These are phyloP conservation scores for Podospora appendiculata DNA, from an alignment of 495 filamentous ascomycete genomes.

Conservation along the genomic window DNA sequence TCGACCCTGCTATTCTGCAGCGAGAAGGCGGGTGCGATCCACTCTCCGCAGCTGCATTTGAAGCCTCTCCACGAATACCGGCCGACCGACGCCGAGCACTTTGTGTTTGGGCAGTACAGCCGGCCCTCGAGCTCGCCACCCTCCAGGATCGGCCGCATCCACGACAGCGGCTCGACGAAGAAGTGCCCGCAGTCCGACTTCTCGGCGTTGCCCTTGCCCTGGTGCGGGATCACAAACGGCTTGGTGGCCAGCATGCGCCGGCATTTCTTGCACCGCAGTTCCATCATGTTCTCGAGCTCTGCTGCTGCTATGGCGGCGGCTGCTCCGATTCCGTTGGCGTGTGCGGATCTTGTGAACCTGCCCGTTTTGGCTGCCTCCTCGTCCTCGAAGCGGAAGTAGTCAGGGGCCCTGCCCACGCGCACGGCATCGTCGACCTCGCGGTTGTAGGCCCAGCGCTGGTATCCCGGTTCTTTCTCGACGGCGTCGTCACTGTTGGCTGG, in stretches of 20 bases:
- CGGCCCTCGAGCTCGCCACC: constrained; percentile 72
- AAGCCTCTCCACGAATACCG: constrained; percentile 95
- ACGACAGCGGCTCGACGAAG: constrained; percentile 83
- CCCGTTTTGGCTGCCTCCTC: constrained; percentile 32
- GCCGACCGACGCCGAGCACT: constrained; percentile 74
- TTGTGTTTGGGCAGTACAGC: constrained; percentile 68
- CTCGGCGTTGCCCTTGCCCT: constrained; percentile 12
- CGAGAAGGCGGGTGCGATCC: constrained; percentile 87
- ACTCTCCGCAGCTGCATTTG: constrained; percentile 82
- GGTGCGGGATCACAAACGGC: constrained; percentile 34
- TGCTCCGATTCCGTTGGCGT: background rate
- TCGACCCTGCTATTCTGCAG: constrained; percentile 77
- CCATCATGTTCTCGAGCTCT: constrained; percentile 17
- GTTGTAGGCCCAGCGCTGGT: constrained; percentile 84
- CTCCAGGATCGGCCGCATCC: constrained; percentile 82
- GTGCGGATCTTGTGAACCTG: no score
- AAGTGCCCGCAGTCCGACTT: constrained; percentile 62
- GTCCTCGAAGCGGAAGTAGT: constrained; percentile 78
- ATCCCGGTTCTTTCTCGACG: constrained; percentile 57
- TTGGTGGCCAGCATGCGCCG: constrained; percentile 40
- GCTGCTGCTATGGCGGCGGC: background rate
- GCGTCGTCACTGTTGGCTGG: constrained; percentile 48
- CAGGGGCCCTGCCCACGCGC: constrained; percentile 53
- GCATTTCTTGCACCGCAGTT: constrained; percentile 60
- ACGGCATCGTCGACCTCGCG: constrained; percentile 68